phyloP scores from a whole-genome alignment of 108 stramenopile genomes.

The Asterionellopsis glacialis region DNA sequence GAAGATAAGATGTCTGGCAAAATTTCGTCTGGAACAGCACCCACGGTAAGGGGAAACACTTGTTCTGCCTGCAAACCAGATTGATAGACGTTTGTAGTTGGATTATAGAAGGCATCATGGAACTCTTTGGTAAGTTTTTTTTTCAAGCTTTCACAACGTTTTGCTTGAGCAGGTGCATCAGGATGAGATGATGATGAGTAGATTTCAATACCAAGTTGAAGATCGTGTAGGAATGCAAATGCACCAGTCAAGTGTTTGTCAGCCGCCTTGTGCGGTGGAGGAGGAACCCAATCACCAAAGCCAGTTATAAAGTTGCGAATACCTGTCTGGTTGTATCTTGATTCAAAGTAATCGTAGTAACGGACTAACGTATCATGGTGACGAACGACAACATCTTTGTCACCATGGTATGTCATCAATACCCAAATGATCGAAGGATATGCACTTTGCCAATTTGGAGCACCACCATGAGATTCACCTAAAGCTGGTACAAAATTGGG shows the following conservation, averaged over 20 bases:
- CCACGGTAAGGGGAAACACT: background rate
- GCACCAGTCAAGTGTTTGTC: constrained; percentile 17
- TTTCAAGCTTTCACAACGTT: constrained; percentile 1
- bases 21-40: constrained; percentile 15
- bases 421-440: constrained; percentile 19
- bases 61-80: constrained; percentile 21
- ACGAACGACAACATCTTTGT: constrained; percentile 6
- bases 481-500: constrained; percentile 19
- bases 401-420: constrained; percentile 16
- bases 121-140: constrained; percentile 7
- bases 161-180: constrained; percentile 1
- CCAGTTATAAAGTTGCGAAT: constrained; percentile 8
- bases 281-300: constrained; percentile 22
- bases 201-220: constrained; percentile 16
- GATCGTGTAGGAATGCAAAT: constrained; percentile 19
- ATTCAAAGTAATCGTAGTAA: constrained; percentile 17
- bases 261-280: constrained; percentile 5
- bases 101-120: constrained; percentile 18
- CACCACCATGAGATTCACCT: constrained; percentile 7
- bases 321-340: constrained; percentile 16
- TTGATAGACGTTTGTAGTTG: constrained; percentile 11
- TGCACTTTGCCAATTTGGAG: constrained; percentile 23
- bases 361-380: constrained; percentile 16
- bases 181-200: constrained; percentile 12
- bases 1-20: constrained; percentile 4